Evolutionary conservation across 441 rosid species (phyloP).

Genomic region (Pelargonium citronellum): DNA sequence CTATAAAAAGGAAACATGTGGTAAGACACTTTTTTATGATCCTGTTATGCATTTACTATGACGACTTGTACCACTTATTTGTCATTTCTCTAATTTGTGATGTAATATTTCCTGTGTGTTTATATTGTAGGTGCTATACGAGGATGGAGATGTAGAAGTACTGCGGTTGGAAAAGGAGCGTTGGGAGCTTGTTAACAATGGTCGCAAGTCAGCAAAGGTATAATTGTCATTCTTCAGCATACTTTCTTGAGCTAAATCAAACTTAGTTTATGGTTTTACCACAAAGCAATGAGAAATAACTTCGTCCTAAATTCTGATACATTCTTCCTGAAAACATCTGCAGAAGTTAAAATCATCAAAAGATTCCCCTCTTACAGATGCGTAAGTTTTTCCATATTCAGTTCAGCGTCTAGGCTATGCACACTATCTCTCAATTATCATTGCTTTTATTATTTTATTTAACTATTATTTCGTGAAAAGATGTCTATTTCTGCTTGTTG

Average conservation of each 20-base stretch:
- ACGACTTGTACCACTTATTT: slow-evolving; percentile 1
- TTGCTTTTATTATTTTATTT: too few relatives aligned
- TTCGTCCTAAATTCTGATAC: slow-evolving; percentile 17
- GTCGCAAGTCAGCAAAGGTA: slow-evolving; percentile 65
- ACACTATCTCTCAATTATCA: background rate
- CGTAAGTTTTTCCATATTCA: slow-evolving; percentile 40
- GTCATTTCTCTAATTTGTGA: slow-evolving; percentile 5
- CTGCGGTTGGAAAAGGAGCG: slow-evolving; percentile 80
- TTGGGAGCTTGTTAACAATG: slow-evolving; percentile 74
- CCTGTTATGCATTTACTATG: slow-evolving; percentile 9
- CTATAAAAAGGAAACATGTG: slow-evolving; percentile 84
- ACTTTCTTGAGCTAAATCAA: slow-evolving; percentile 15
- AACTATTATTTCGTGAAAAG: background rate
- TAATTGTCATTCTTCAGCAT: slow-evolving; percentile 18
- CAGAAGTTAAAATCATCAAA: slow-evolving; percentile 60
- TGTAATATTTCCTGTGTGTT: slow-evolving; percentile 16
- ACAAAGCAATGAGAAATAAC: slow-evolving; percentile 9
- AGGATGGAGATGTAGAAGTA: slow-evolving; percentile 97
- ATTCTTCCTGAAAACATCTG: slow-evolving; percentile 24
- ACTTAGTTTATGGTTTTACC: slow-evolving; percentile 8
- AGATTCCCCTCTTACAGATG: slow-evolving; percentile 31
- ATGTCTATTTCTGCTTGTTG: background rate
- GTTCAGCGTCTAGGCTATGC: background rate
- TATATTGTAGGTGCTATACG: slow-evolving; percentile 61
- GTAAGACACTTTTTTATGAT: slow-evolving; percentile 38